Conservation (phyloP, 805 yeast species). For the Cyberlindnera euphorbiae region DNA sequence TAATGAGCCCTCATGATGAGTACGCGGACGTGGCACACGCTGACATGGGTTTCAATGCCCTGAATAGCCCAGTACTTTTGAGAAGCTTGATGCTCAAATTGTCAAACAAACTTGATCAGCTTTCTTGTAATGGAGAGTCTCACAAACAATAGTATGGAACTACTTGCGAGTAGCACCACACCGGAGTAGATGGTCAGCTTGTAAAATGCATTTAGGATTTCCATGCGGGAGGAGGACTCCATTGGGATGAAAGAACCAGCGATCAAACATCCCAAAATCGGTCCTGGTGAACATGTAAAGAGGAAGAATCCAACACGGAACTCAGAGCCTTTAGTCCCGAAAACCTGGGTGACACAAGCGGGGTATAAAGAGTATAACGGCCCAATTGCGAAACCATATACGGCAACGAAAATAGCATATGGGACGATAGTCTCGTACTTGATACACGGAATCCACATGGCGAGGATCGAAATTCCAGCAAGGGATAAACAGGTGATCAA, state of each 20-base stretch:
- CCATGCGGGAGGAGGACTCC: conserved; percentile 4
- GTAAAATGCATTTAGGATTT: conserved; percentile 12
- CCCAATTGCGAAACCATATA: conserved; percentile 20
- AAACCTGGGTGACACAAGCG: conserved; percentile 21
- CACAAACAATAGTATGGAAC: conserved; percentile 8
- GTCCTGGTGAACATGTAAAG: conserved; percentile 20
- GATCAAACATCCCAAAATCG: conserved; percentile 21
- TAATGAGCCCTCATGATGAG: too few species aligned
- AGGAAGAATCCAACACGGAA: conserved; percentile 18
- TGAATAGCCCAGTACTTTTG: too few species aligned
- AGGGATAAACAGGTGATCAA: conserved; percentile 10
- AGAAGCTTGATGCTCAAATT: too few species aligned
- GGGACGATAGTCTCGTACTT: conserved; percentile 9
- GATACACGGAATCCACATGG: conserved; percentile 20
- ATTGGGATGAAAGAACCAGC: conserved; percentile 23
- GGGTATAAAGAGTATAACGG: conserved; percentile 22
- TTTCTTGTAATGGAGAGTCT: conserved; percentile 14
- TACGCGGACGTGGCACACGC: too few species aligned
- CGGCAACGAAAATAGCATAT: conserved; percentile 15
- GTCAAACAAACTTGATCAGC: conserved; percentile 16
- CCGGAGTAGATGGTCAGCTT: conserved; percentile 20
- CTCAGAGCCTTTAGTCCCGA: conserved; percentile 19
- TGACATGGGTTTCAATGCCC: too few species aligned
- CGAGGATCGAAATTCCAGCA: conserved; percentile 10
- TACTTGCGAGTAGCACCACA: conserved; percentile 12